These are phyloP conservation scores for Chrysosporium queenslandicum DNA, from an alignment of 2,329 filamentous ascomycete species.

Conservation along the genomic window DNA sequence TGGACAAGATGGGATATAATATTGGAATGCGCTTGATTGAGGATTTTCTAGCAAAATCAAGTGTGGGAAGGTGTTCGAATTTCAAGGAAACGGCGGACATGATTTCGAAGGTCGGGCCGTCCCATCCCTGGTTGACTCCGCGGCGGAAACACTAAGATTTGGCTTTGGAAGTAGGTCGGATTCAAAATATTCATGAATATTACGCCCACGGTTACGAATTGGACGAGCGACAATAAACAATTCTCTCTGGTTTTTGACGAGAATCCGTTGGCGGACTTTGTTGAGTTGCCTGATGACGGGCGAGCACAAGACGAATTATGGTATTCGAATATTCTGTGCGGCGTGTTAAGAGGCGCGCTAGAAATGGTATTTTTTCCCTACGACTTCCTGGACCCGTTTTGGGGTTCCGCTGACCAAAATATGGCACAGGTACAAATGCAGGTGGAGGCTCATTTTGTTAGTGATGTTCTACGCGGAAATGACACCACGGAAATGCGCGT, in stretches of 20 bases:
- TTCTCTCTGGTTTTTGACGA: slow-evolving; percentile 96
- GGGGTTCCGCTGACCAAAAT: not conserved
- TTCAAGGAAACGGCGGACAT: slow-evolving; percentile 95
- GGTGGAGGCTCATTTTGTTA: slow-evolving; percentile 92
- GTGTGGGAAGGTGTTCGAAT: slow-evolving; percentile 77
- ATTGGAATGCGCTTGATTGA: slow-evolving; percentile 93
- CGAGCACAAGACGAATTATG: slow-evolving; percentile 92
- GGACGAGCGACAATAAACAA: slow-evolving; percentile 91
- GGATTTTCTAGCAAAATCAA: slow-evolving; percentile 93
- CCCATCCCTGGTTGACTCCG: not conserved
- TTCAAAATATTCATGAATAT: slow-evolving; percentile 99
- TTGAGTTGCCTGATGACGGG: slow-evolving; percentile 92
- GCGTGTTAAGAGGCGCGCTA: slow-evolving; percentile 76
- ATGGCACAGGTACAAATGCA: slow-evolving; percentile 72
- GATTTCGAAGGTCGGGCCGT: slow-evolving; percentile 67
- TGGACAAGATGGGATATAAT: slow-evolving; percentile 99
- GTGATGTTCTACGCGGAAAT: slow-evolving; percentile 82
- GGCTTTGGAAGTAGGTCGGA: slow-evolving; percentile 57
- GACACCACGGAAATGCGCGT: slow-evolving; percentile 97
- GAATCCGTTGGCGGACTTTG: slow-evolving; percentile 93
- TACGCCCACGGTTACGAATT: slow-evolving; percentile 84
- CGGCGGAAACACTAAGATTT: not conserved
- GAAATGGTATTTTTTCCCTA: slow-evolving; percentile 63
- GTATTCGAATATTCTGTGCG: slow-evolving; percentile 97
- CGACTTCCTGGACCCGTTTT: slow-evolving; percentile 8